These are phyloP conservation scores for Aspergillus biplanus DNA, from an alignment of 495 filamentous ascomycete species.

Conservation along the genomic window DNA sequence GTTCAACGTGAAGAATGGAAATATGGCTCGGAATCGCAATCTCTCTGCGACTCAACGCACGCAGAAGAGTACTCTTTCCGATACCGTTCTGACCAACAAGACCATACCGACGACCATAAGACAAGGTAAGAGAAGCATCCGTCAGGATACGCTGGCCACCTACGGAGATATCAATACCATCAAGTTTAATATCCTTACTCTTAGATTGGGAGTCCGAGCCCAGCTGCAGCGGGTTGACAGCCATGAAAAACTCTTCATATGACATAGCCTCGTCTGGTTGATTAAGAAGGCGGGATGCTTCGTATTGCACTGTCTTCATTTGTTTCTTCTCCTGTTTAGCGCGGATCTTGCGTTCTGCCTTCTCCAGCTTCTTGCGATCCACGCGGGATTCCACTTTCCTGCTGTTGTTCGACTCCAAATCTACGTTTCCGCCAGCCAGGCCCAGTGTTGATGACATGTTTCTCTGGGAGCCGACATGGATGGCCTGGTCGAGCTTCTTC, in stretches of 20 bases:
- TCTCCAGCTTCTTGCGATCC: conserved; percentile 98
- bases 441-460: conserved; percentile 96
- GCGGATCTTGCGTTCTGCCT: conserved; percentile 96
- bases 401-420: conserved; percentile 88
- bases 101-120: conserved; percentile 94
- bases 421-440: conserved; percentile 79
- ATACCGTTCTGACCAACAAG: conserved; percentile 99
- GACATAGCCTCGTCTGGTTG: conserved; percentile 82
- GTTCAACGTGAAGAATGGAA: conserved; percentile 97
- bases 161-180: conserved; percentile 92
- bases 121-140: conserved; percentile 86
- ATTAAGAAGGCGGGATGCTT: conserved; percentile 88
- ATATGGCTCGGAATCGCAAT: conserved; percentile 94
- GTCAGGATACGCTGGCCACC: conserved; percentile 85
- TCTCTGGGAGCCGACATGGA: conserved; percentile 90
- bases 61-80: conserved; percentile 93
- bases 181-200: conserved; percentile 99
- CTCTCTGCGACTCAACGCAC: conserved; percentile 91
- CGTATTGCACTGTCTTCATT: conserved; percentile 97
- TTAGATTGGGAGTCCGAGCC: conserved; percentile 73
- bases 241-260: conserved; percentile 99
- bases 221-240: conserved; percentile 93
- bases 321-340: conserved; percentile 98
- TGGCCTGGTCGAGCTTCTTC: conserved; percentile 87
- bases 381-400: conserved; percentile 97